Conservation (phyloP, 371 early-diverging fungal species). For the Mucor ambiguus region DNA sequence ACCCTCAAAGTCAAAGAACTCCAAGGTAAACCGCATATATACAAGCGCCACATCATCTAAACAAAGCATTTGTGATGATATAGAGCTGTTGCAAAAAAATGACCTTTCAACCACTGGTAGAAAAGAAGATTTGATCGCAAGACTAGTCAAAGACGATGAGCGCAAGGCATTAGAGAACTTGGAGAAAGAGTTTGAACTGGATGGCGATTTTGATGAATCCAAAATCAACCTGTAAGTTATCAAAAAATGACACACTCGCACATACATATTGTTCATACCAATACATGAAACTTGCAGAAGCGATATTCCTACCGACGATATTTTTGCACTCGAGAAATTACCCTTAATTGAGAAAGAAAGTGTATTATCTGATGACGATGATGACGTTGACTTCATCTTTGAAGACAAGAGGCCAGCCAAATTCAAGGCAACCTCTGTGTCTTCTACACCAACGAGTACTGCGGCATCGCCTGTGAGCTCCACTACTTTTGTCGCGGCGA, state of each 20-base stretch:
- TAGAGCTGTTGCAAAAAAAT: slow-evolving; percentile 60
- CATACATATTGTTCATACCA: not conserved
- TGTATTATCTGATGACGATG: slow-evolving; percentile 24
- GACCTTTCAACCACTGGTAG: slow-evolving; percentile 63
- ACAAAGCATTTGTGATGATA: not conserved
- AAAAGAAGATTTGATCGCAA: slow-evolving; percentile 68
- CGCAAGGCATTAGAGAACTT: slow-evolving; percentile 47
- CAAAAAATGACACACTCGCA: too few species aligned
- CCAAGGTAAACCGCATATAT: slow-evolving; percentile 38
- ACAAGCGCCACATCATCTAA: not conserved
- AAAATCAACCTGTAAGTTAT: slow-evolving; percentile 17
- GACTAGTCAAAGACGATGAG: slow-evolving; percentile 62
- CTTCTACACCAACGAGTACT: not conserved
- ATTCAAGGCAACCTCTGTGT: not conserved
- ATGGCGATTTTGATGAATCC: slow-evolving; percentile 45
- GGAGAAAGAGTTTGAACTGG: slow-evolving; percentile 47
- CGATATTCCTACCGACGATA: slow-evolving; percentile 3
- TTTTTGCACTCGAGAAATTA: slow-evolving; percentile 4
- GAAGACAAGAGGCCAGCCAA: not conserved
- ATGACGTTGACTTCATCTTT: slow-evolving; percentile 9
- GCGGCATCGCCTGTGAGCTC: not conserved
- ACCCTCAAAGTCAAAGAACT: slow-evolving; percentile 66
- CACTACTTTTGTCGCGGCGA: not conserved
- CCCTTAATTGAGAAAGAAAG: slow-evolving; percentile 14
- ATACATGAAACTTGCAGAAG: not conserved